Base-by-base conservation (phyloP, 2,329 filamentous ascomycete species). In the Elsinoe fawcettii region DNA sequence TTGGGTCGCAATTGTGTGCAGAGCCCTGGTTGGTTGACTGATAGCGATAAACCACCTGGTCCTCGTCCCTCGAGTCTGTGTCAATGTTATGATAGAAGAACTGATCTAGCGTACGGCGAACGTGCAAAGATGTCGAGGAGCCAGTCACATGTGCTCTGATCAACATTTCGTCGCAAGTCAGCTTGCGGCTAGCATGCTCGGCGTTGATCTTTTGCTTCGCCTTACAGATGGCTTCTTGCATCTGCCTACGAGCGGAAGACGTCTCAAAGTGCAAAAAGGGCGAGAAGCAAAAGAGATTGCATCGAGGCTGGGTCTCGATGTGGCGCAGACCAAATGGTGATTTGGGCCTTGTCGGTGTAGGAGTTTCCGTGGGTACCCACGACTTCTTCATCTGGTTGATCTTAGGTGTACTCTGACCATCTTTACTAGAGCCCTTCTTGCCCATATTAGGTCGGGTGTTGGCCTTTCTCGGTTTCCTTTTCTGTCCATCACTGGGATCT, bases 261-360 rank as follows among this genome's bases (percentile, higher is more conserved):
- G 81, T 83, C 63, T 86, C 83, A 53, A 84, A 85, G 64, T 85
- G 82, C 2, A 86, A 69, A 63, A 84, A 86, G 0, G 83, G 83
- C 80, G 85, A 84, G 70, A 83, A 78, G 59, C 76, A 61, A 66
- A 70, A 68, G 58, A 76, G 62, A 63, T 73, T 69, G 53, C 66
- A 61, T 60, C 41, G 37, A 11, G 54, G 39, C 25, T 43, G 41
- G 2, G 32, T 37, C 23, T 56, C 54, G 16, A 37, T 34, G 7
- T 27, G 49, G 23, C 30, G 23, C 2, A 56, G 43, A 9, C 41
- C 54, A 16, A 46, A 56, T n/a, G 30, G 30, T n/a, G 54, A 37
- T 12, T 56, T 56, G 11, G 41, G 41, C 36, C 54, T 32, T 5
- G 54, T 56, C 4, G 41, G 30, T n/a, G 54, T 47, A 27, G 27